Evolutionary conservation across 2,329 filamentous ascomycete genomes (phyloP).

Genomic region (Penicillium sp.): DNA sequence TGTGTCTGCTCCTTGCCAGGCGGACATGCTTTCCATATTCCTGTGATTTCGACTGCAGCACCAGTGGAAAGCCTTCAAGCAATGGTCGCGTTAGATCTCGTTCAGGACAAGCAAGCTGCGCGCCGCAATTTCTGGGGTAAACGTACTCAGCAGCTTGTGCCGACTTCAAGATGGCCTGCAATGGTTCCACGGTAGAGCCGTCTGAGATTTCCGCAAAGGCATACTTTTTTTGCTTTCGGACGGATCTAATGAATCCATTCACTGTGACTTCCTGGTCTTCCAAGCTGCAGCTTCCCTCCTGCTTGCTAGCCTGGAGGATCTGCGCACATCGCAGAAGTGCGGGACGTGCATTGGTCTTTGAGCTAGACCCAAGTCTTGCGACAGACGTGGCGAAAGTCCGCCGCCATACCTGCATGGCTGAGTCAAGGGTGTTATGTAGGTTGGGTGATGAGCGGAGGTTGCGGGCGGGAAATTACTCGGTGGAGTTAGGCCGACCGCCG

Average conservation of each 20-base stretch:
- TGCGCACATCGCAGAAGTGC: constrained; percentile 38
- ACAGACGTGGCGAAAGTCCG: constrained; percentile 38
- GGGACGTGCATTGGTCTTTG: constrained; percentile 15
- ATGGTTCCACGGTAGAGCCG: constrained; percentile 72
- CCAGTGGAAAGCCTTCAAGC: constrained; percentile 75
- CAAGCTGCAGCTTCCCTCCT: constrained; percentile 25
- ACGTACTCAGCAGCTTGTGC: constrained; percentile 69
- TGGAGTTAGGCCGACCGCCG: constrained; percentile 2
- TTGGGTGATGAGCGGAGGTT: constrained; percentile 17
- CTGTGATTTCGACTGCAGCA: constrained; percentile 72
- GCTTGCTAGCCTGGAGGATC: constrained; percentile 34
- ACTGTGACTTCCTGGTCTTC: constrained; percentile 54
- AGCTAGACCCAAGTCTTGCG: constrained; percentile 30
- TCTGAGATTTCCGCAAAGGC: constrained; percentile 85
- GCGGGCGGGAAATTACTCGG: constrained; percentile 14
- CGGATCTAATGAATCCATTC: constrained; percentile 77
- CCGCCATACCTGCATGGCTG: constrained; percentile 42
- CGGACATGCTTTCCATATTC: constrained; percentile 71
- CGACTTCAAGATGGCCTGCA: constrained; percentile 79
- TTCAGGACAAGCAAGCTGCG: not conserved
- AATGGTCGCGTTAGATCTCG: constrained; percentile 16
- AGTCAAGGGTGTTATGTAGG: constrained; percentile 10
- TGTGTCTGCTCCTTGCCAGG: constrained; percentile 66
- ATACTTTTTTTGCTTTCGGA: constrained; percentile 79
- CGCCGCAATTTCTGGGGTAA: not conserved